Evolutionary conservation across 306 rosid genomes (phyloP).

Genomic region (Vigna reflexopilosa): DNA sequence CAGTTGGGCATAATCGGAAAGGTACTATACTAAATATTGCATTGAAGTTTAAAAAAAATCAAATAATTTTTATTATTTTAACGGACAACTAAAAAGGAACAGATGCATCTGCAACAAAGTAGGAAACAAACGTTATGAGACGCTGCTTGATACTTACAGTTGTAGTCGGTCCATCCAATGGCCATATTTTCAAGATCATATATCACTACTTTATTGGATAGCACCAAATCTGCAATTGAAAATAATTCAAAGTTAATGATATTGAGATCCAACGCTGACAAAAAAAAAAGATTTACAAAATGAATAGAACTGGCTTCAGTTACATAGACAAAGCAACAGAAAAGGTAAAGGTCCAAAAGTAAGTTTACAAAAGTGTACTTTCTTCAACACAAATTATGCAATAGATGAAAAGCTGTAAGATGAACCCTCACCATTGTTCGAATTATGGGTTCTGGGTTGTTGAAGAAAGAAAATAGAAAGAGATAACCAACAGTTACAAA

Average conservation of each 20-base stretch:
- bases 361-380: not conserved
- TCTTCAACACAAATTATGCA: conserved; percentile 19
- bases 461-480: conserved; percentile 20
- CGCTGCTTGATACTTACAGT: conserved; percentile 67
- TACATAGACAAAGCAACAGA: not conserved
- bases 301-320: conserved; percentile 21
- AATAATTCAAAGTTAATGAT: conserved; percentile 36
- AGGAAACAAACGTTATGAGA: conserved; percentile 32
- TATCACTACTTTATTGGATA: conserved; percentile 74
- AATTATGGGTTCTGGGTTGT: not conserved
- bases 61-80: not conserved
- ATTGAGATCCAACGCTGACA: conserved; percentile 1
- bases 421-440: conserved; percentile 1
- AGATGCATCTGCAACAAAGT: conserved; percentile 1
- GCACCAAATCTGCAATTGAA: conserved; percentile 73
- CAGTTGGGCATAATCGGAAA: not conserved
- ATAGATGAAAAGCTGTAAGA: conserved; percentile 10
- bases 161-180: conserved; percentile 78
- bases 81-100: not conserved
- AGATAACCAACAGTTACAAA: not conserved
- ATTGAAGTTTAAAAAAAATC: not conserved
- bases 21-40: not conserved
- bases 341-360: conserved; percentile 16
- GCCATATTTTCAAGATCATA: conserved; percentile 75
- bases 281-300: not conserved